Evolutionary conservation across 345 rosid genomes (phyloP).

Genomic region (Populus tremula): DNA sequence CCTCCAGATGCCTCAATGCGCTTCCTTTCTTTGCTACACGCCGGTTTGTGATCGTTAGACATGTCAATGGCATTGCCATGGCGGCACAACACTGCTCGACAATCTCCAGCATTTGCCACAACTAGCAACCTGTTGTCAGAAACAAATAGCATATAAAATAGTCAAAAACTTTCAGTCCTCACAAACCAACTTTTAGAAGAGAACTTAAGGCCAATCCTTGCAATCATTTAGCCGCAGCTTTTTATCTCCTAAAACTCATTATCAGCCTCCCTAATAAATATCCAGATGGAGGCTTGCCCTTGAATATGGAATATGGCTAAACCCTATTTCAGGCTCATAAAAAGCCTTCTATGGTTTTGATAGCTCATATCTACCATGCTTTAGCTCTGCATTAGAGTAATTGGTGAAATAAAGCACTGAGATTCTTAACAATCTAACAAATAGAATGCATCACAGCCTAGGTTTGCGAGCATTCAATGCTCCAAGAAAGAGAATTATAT

Average conservation of each 20-base stretch:
- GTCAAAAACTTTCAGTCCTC: not conserved
- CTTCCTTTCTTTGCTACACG: slow-evolving; percentile 49
- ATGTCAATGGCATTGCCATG: slow-evolving; percentile 78
- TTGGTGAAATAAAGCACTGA: not conserved
- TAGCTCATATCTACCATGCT: not conserved
- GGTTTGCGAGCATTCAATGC: not conserved
- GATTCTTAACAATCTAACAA: not conserved
- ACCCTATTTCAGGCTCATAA: not conserved
- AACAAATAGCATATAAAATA: not conserved
- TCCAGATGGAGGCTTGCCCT: not conserved
- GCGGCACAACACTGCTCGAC: slow-evolving; percentile 77
- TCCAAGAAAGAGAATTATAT: not conserved
- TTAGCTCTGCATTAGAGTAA: not conserved
- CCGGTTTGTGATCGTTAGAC: slow-evolving; percentile 91
- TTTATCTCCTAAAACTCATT: not conserved
- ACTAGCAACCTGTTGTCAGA: slow-evolving; percentile 52
- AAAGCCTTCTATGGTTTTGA: not conserved
- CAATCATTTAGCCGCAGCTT: not conserved
- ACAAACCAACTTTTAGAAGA: not conserved
- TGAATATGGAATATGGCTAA: not conserved
- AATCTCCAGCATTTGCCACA: slow-evolving; percentile 93
- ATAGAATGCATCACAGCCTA: not conserved
- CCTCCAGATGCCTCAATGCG: slow-evolving; percentile 86
- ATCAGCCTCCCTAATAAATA: not conserved
- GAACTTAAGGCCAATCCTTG: not conserved